These are phyloP conservation scores for Mucor saturninus DNA, from an alignment of 371 early-diverging fungal species.

Conservation along the genomic window DNA sequence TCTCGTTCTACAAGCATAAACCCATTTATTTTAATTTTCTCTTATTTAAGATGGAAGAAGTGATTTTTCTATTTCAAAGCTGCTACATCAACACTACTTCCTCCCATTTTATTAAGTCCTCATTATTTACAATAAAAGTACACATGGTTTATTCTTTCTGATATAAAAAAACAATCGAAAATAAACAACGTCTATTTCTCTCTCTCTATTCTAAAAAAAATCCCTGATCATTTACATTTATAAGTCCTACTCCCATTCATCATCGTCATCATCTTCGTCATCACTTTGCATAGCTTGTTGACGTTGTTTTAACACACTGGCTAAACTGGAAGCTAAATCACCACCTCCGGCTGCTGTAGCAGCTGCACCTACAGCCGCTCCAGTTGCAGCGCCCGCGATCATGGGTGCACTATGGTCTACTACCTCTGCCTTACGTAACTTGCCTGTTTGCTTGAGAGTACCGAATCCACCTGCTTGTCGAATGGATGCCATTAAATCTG, in stretches of 20 bases:
- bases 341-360: constrained; percentile 24
- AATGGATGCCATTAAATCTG: constrained; percentile 49
- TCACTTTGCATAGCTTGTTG: constrained; percentile 53
- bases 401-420: constrained; percentile 4
- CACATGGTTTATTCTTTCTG: no score
- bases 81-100: no score
- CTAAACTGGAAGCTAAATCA: constrained; percentile 46
- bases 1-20: no score
- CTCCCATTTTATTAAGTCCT: no score
- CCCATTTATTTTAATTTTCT: no score
- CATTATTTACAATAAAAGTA: no score
- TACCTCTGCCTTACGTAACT: constrained; percentile 14
- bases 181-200: no score
- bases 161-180: no score
- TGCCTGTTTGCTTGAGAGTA: constrained; percentile 38
- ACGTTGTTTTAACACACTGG: constrained; percentile 46
- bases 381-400: not conserved
- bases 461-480: constrained; percentile 51
- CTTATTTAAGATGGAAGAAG: no score
- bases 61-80: no score
- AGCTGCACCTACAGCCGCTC: constrained; percentile 25
- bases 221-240: not conserved
- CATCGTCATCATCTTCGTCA: constrained; percentile 43
- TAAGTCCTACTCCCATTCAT: constrained; percentile 39
- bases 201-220: no score